Evolutionary conservation across 2,329 filamentous ascomycete genomes (phyloP), one percentile per base, ranked within the genome.

Genomic region (Massarina eburnea): DNA sequence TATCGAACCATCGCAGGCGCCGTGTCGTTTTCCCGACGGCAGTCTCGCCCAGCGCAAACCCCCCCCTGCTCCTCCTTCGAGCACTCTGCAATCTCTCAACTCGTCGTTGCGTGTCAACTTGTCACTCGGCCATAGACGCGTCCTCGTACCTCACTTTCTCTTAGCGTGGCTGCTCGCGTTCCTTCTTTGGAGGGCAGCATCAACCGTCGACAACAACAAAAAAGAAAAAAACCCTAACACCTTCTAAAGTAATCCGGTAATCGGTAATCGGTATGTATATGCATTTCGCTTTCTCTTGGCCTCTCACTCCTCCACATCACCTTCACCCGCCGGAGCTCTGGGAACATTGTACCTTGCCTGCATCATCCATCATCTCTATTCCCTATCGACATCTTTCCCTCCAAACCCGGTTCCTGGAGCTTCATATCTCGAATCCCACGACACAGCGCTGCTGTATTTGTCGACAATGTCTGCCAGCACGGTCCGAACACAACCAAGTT

Each of bases 1-100:
- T 56, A 49, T 51, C 59, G 52, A 66, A 61, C 59, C 60, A 51
- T 54, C 49, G 49, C 46, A 46, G 37, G 43, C 49, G 47, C 45
- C 45, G 39, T 48, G 30, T 15, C 48, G 33, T 27, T 47, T 51
- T 41, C 47, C 45, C 35, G 41, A 48, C 49, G 15, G 17, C 22
- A 27, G 21, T 27, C 22, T 29, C 41, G 22, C 41, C 39, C 30
- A 36, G 22, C 22, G 34, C 39, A 19, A 18, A 21, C 21, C 33
- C 15, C 39, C 39, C 37, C 47, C 38, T 24, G 39, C 45, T 41
- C 35, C 29, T 36, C 38, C 29, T 34, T 36, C 30, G 30, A 41
- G 5, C 27, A 30, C 27, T 30, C 27, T 39, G 34, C 43, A 27
- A 33, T 41, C 46, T 39, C 50, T 52, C 32, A 51, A 20, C 43